These are phyloP conservation scores for Clausena lansium DNA, from an alignment of 345 rosid genomes.

Conservation along the genomic window DNA sequence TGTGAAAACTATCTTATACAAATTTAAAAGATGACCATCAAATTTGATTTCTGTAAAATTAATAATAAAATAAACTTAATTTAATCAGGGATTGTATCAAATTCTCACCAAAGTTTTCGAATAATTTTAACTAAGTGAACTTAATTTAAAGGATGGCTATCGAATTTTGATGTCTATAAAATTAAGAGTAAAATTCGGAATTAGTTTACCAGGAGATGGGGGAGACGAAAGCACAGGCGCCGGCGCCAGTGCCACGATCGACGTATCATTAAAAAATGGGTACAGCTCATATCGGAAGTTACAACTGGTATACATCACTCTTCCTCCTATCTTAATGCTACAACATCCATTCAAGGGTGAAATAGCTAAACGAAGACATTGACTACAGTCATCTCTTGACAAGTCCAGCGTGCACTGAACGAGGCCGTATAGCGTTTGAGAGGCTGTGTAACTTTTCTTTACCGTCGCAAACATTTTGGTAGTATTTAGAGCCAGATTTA, in stretches of 20 bases:
- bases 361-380: conserved; percentile 22
- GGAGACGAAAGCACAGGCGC: neutral
- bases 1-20: no score
- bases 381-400: neutral
- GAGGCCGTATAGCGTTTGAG: conserved; percentile 6
- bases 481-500: neutral
- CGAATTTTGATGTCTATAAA: no score
- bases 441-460: neutral
- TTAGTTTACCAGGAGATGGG: neutral
- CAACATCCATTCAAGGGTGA: neutral
- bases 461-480: conserved; percentile 15
- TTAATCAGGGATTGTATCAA: neutral
- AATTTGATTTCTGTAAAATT: no score
- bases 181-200: no score
- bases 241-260: neutral
- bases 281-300: conserved; percentile 27
- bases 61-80: neutral
- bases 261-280: conserved; percentile 17
- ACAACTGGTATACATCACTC: conserved; percentile 34
- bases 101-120: no score
- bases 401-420: conserved; percentile 34
- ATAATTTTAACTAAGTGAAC: no score
- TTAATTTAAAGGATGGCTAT: no score
- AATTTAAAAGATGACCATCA: no score
- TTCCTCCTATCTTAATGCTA: conserved; percentile 21